phyloP scores from a whole-genome alignment of 2,329 filamentous ascomycete genomes.

The Calycina herbarum region DNA sequence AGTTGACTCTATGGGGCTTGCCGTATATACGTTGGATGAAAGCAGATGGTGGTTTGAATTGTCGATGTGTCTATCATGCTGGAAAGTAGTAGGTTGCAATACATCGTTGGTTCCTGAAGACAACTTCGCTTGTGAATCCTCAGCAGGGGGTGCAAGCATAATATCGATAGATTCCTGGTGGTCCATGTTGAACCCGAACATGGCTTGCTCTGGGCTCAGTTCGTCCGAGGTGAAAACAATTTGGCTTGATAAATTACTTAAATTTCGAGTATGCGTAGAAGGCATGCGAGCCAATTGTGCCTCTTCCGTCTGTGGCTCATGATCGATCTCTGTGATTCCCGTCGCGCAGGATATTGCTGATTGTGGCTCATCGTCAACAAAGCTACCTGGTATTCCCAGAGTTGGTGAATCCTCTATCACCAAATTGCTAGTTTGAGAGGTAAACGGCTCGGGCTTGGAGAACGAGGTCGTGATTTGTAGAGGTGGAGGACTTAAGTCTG shows the following conservation, averaged over 20 bases:
- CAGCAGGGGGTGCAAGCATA: constrained; percentile 29
- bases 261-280: constrained; percentile 14
- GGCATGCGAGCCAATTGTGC: constrained; percentile 27
- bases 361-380: constrained; percentile 50
- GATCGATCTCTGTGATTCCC: constrained; percentile 70
- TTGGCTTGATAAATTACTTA: constrained; percentile 28
- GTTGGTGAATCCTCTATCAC: constrained; percentile 60
- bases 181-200: constrained; percentile 27
- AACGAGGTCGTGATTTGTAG: constrained; percentile 34
- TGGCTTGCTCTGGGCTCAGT: constrained; percentile 30
- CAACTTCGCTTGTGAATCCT: constrained; percentile 22
- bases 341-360: constrained; percentile 61
- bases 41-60: constrained; percentile 21
- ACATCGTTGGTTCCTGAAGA: constrained; percentile 22
- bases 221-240: constrained; percentile 24
- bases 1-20: constrained; percentile 21
- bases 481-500: constrained; percentile 18
- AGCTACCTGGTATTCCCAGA: constrained; percentile 65
- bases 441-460: constrained; percentile 11
- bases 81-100: not conserved
- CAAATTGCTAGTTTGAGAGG: constrained; percentile 10
- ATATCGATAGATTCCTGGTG: constrained; percentile 31
- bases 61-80: constrained; percentile 10
- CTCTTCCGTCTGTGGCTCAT: constrained; percentile 65
- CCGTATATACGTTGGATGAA: constrained; percentile 23